Percentiles rank a stretch among this genome's conserved stretches.
Conservation (phyloP, 2,329 filamentous ascomycete genomes). For the Aspergillus proliferans region DNA sequence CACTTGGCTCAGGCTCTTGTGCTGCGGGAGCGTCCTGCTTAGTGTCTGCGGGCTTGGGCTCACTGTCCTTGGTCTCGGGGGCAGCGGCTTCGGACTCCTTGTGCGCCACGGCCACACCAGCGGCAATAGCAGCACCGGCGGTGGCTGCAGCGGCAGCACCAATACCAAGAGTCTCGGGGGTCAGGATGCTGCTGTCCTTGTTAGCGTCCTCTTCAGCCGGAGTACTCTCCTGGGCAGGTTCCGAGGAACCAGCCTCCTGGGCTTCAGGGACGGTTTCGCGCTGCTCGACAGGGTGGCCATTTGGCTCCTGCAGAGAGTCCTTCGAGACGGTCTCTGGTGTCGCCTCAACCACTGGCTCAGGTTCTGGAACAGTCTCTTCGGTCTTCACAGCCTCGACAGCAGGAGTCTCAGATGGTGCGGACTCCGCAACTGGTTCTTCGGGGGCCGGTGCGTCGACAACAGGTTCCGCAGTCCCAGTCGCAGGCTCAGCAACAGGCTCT, state of each 20-base stretch:
- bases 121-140: slow-evolving; percentile 18
- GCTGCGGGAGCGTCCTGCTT: slow-evolving; percentile 15
- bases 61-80: slow-evolving; percentile 9
- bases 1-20: slow-evolving; percentile 23
- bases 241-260: background rate
- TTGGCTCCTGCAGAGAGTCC: background rate
- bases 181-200: slow-evolving; percentile 15
- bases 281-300: background rate
- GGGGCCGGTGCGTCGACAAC: slow-evolving; percentile 2
- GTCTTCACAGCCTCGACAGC: background rate
- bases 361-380: background rate
- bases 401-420: background rate
- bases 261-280: background rate
- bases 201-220: slow-evolving; percentile 6
- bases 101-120: slow-evolving; percentile 17
- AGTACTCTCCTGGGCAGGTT: slow-evolving; percentile 8
- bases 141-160: slow-evolving; percentile 20
- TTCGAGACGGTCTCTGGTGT: background rate
- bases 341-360: background rate
- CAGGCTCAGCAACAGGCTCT: slow-evolving; percentile 5
- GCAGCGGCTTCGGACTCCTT: slow-evolving; percentile 10
- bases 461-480: slow-evolving; percentile 4
- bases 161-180: slow-evolving; percentile 20
- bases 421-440: slow-evolving; percentile 2
- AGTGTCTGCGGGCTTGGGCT: slow-evolving; percentile 16